Conservation (phyloP, 495 filamentous ascomycete genomes). For the Penicillium arizonense region DNA sequence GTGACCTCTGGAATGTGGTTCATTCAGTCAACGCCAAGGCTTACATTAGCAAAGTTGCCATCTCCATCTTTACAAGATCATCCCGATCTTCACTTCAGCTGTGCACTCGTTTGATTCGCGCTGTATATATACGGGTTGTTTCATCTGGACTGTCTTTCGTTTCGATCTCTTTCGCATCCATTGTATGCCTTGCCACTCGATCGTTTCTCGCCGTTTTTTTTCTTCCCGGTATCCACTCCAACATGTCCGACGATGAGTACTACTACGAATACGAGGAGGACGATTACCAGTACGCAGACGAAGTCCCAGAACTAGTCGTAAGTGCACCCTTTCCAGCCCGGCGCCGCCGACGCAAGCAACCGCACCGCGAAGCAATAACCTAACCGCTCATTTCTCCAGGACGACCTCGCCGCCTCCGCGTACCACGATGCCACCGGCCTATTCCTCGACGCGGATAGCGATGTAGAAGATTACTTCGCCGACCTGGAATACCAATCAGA, state of each 20-base stretch:
- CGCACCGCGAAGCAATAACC: constrained; percentile 2
- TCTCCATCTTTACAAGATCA: constrained; percentile 18
- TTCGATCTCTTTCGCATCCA: neutral
- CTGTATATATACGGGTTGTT: constrained; percentile 2
- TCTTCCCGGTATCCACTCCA: constrained; percentile 1
- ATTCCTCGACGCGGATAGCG: constrained; percentile 40
- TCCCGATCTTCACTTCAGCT: constrained; percentile 17
- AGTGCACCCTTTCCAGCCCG: constrained; percentile 12
- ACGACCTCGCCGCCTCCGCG: constrained; percentile 46
- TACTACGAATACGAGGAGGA: constrained; percentile 44
- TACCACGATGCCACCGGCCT: constrained; percentile 38
- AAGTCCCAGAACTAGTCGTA: constrained; percentile 41
- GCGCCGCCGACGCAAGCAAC: neutral
- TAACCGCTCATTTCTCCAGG: constrained; percentile 28
- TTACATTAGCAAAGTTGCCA: constrained; percentile 24
- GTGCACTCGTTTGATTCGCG: neutral
- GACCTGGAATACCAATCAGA: constrained; percentile 53
- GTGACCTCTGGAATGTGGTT: neutral
- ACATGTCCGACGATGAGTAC: constrained; percentile 53
- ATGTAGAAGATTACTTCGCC: constrained; percentile 42
- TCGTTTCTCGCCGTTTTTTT: neutral
- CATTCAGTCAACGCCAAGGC: constrained; percentile 19
- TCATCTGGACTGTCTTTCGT: neutral
- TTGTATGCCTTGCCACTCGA: neutral
- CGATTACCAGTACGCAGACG: constrained; percentile 43